These are phyloP conservation scores for Starmerella scarabaei DNA, from an alignment of 805 yeast species.

Conservation along the genomic window DNA sequence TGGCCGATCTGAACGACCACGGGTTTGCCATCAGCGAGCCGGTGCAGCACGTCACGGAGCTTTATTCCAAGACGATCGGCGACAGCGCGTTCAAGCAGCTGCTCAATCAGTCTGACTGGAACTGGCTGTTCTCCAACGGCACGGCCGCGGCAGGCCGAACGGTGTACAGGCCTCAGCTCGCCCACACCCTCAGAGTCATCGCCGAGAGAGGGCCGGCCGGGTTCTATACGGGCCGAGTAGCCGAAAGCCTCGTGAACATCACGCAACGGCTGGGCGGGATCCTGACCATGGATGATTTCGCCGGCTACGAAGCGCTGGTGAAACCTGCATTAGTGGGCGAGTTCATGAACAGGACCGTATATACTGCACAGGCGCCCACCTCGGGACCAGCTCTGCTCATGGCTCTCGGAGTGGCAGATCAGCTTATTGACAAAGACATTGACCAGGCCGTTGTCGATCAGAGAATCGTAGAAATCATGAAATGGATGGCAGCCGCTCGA, in stretches of 20 bases:
- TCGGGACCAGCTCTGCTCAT: conserved; percentile 72
- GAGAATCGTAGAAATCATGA: conserved; percentile 71
- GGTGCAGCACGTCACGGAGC: conserved; percentile 33
- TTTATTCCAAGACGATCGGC: conserved; percentile 2
- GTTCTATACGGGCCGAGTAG: conserved; percentile 79
- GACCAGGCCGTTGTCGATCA: conserved; percentile 38
- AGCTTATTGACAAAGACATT: conserved; percentile 27
- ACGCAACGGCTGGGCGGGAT: conserved; percentile 54
- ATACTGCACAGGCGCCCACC: conserved; percentile 58
- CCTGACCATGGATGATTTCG: conserved; percentile 51
- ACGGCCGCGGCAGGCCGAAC: neutral
- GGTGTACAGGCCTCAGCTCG: conserved; percentile 40
- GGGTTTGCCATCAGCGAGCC: conserved; percentile 51
- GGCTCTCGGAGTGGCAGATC: conserved; percentile 55
- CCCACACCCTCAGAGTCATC: conserved; percentile 51
- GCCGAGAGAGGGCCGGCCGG: conserved; percentile 69
- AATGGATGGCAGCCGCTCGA: conserved; percentile 82
- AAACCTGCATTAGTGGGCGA: conserved; percentile 33
- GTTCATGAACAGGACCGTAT: conserved; percentile 35
- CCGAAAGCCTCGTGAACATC: conserved; percentile 39
- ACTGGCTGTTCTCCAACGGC: conserved; percentile 19
- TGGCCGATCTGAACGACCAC: conserved; percentile 44
- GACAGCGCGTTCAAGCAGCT: conserved; percentile 15
- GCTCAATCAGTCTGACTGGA: conserved; percentile 24
- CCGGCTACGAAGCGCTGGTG: conserved; percentile 40